phyloP scores from a whole-genome alignment of 768 basidiomycete genomes.

The Panus rudis region DNA sequence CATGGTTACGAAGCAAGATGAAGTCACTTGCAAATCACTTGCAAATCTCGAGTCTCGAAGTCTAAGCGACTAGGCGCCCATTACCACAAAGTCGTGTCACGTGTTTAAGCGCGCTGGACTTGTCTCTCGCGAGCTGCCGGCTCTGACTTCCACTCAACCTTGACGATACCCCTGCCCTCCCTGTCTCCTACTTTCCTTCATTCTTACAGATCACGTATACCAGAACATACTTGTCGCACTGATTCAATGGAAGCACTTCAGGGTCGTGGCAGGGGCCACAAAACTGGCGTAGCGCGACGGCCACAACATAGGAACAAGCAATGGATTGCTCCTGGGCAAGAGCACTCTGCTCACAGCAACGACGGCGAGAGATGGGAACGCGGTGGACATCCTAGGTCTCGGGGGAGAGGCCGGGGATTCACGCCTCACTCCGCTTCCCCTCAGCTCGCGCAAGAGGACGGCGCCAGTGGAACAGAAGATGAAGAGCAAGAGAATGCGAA shows the following conservation, averaged over 20 bases:
- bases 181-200: too few species aligned
- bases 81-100: too few species aligned
- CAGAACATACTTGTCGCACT: too few species aligned
- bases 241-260: conserved; percentile 6
- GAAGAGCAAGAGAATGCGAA: conserved; percentile 27
- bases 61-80: too few species aligned
- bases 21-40: background rate
- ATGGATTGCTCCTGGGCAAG: conserved; percentile 50
- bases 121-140: too few species aligned
- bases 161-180: too few species aligned
- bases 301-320: conserved; percentile 47
- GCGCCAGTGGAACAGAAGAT: conserved; percentile 25
- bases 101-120: too few species aligned
- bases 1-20: background rate
- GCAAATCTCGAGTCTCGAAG: too few species aligned
- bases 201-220: too few species aligned
- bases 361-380: conserved; percentile 60
- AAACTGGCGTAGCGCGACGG: conserved; percentile 13
- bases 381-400: conserved; percentile 46
- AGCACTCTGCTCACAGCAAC: conserved; percentile 28
- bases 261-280: conserved; percentile 10
- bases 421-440: conserved; percentile 20
- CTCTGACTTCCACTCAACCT: too few species aligned
- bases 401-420: conserved; percentile 34
- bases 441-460: conserved; percentile 22